Conservation (phyloP, 192 early-diverging fungal species). For the Entomortierella beljakovae region DNA sequence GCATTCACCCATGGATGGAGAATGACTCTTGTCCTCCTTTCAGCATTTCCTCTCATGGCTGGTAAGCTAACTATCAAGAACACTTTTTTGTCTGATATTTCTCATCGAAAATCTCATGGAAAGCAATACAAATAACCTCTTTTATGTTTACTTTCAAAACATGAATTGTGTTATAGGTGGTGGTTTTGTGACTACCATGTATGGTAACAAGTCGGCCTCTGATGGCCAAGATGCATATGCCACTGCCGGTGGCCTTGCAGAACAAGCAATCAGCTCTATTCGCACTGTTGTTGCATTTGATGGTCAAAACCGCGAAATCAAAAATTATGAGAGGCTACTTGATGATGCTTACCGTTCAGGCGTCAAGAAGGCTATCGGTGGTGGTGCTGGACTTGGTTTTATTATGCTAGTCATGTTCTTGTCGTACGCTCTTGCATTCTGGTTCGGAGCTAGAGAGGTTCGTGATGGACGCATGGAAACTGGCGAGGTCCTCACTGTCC, state of each 20-base stretch:
- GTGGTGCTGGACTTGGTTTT: slow-evolving; percentile 75
- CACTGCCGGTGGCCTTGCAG: slow-evolving; percentile 84
- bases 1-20: slow-evolving; percentile 87
- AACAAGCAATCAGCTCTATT: slow-evolving; percentile 85
- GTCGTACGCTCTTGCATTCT: slow-evolving; percentile 85
- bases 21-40: slow-evolving; percentile 83
- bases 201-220: slow-evolving; percentile 57
- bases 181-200: slow-evolving; percentile 65
- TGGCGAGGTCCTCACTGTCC: slow-evolving; percentile 74
- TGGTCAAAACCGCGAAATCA: slow-evolving; percentile 75
- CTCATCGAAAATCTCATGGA: too few species aligned
- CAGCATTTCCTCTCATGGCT: slow-evolving; percentile 80
- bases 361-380: slow-evolving; percentile 68
- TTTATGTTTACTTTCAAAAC: slow-evolving; percentile 6
- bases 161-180: slow-evolving; percentile 44
- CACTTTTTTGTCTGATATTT: too few species aligned
- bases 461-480: slow-evolving; percentile 57
- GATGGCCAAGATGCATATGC: slow-evolving; percentile 80
- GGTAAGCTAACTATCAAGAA: slow-evolving; percentile 28
- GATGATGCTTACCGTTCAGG: slow-evolving; percentile 71
- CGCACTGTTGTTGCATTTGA: slow-evolving; percentile 92
- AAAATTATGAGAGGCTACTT: slow-evolving; percentile 57
- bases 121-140: too few species aligned
- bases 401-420: slow-evolving; percentile 80
- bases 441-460: slow-evolving; percentile 80